Evolutionary conservation across 768 basidiomycete species (phyloP).

Genomic region (Phanerodontia chrysosporium): DNA sequence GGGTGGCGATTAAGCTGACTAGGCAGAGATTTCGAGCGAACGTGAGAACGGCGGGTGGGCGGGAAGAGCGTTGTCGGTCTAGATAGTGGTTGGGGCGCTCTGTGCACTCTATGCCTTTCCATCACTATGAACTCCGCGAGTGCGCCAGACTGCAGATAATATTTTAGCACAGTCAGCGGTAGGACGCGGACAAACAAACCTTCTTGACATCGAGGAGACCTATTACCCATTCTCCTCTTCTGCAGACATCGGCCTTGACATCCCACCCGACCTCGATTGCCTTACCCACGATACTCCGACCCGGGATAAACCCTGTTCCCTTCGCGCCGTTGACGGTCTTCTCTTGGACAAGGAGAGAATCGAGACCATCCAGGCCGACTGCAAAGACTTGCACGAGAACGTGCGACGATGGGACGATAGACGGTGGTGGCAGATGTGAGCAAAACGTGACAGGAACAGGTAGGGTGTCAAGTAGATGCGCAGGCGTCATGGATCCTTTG

Average conservation of each 20-base stretch:
- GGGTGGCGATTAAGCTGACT: conserved; percentile 15
- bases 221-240: conserved; percentile 81
- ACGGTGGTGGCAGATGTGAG: conserved; percentile 55
- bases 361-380: conserved; percentile 77
- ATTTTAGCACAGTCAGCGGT: neutral
- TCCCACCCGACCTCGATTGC: conserved; percentile 83
- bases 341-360: conserved; percentile 61
- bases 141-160: conserved; percentile 61
- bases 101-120: conserved; percentile 73
- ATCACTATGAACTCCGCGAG: conserved; percentile 85
- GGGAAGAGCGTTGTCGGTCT: conserved; percentile 28
- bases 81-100: conserved; percentile 51
- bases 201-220: conserved; percentile 77
- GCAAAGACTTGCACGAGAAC: conserved; percentile 88
- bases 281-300: conserved; percentile 81
- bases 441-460: conserved; percentile 25
- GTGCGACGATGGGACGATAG: conserved; percentile 60
- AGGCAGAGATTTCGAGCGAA: conserved; percentile 23
- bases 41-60: conserved; percentile 21
- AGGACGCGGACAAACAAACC: no score
- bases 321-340: conserved; percentile 22
- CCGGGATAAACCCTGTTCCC: conserved; percentile 69
- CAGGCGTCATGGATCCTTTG: conserved; percentile 20
- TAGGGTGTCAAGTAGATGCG: conserved; percentile 19
- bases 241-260: conserved; percentile 50